A percentile compares a stretch with the other conserved stretches of the same genome.
Evolutionary conservation across 805 yeast species (phyloP).

Genomic region (Candida jianshihensis): DNA sequence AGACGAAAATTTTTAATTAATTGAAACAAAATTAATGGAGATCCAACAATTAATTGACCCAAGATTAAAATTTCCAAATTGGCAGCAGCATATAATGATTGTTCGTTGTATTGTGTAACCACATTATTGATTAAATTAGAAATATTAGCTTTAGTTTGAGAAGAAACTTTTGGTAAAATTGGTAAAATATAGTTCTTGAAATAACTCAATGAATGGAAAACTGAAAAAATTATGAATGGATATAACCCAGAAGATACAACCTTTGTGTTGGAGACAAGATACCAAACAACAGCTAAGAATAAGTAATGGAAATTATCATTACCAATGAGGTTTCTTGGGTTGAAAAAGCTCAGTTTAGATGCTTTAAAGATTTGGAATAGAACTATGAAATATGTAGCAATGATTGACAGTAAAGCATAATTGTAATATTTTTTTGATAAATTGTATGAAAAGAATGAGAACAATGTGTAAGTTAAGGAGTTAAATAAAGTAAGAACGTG

Average conservation of each 20-base stretch:
- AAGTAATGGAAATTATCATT: conserved; percentile 64
- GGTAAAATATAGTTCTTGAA: conserved; percentile 49
- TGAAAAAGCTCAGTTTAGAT: conserved; percentile 23
- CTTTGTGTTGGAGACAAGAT: conserved; percentile 36
- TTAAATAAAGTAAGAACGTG: conserved; percentile 44
- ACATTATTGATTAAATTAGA: conserved; percentile 26
- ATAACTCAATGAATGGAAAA: conserved; percentile 59
- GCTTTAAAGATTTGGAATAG: conserved; percentile 50
- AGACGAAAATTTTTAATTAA: conserved; percentile 24
- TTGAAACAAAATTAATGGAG: conserved; percentile 33
- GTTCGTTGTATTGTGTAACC: conserved; percentile 34
- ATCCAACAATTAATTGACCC: conserved; percentile 32
- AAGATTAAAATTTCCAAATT: conserved; percentile 39
- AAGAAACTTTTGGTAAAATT: conserved; percentile 30
- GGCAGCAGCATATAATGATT: conserved; percentile 37
- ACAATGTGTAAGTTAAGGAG: conserved; percentile 32
- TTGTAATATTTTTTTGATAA: conserved; percentile 31
- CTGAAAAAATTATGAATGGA: conserved; percentile 56
- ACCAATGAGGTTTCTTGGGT: conserved; percentile 27
- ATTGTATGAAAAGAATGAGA: conserved; percentile 33
- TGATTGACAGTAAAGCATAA: conserved; percentile 40
- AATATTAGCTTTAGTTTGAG: conserved; percentile 20
- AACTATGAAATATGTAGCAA: conserved; percentile 57
- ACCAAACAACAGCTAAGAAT: conserved; percentile 32
- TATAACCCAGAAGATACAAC: conserved; percentile 42